Conservation (phyloP, 2,329 filamentous ascomycete genomes). For the Polytolypa hystricis region DNA sequence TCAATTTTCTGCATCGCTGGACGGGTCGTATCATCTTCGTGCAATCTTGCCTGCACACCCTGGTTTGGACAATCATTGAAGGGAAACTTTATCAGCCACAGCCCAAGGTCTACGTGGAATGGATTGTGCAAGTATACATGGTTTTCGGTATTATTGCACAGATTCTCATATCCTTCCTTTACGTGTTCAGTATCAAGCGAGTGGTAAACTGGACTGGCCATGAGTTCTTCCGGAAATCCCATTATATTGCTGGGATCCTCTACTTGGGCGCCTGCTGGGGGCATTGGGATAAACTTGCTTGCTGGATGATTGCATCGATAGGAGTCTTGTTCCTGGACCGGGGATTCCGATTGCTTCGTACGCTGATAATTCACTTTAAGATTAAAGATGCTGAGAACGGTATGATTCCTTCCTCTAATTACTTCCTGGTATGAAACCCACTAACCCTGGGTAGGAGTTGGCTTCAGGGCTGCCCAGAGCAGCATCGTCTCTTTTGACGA, state of each 20-base stretch:
- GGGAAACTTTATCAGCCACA: constrained; percentile 59
- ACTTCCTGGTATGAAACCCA: constrained; percentile 2
- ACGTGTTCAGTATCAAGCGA: constrained; percentile 47
- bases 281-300: constrained; percentile 58
- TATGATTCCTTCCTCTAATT: not conserved
- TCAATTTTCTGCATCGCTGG: constrained; percentile 71
- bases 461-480: constrained; percentile 46
- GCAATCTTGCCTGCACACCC: constrained; percentile 57
- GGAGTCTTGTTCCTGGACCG: constrained; percentile 57
- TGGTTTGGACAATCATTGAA: constrained; percentile 60
- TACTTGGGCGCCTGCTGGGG: constrained; percentile 68
- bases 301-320: constrained; percentile 57
- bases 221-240: constrained; percentile 64
- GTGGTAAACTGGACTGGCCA: constrained; percentile 59
- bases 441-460: constrained; percentile 28
- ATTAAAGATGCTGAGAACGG: constrained; percentile 31
- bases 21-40: constrained; percentile 60
- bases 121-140: constrained; percentile 56
- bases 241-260: constrained; percentile 61
- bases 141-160: constrained; percentile 64
- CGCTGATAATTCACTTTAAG: constrained; percentile 50
- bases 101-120: constrained; percentile 45
- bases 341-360: constrained; percentile 46
- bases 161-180: constrained; percentile 50
- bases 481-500: constrained; percentile 45